These are phyloP conservation scores for Apophysomyces ossiformis DNA, from an alignment of 371 early-diverging fungal genomes.

Conservation along the genomic window DNA sequence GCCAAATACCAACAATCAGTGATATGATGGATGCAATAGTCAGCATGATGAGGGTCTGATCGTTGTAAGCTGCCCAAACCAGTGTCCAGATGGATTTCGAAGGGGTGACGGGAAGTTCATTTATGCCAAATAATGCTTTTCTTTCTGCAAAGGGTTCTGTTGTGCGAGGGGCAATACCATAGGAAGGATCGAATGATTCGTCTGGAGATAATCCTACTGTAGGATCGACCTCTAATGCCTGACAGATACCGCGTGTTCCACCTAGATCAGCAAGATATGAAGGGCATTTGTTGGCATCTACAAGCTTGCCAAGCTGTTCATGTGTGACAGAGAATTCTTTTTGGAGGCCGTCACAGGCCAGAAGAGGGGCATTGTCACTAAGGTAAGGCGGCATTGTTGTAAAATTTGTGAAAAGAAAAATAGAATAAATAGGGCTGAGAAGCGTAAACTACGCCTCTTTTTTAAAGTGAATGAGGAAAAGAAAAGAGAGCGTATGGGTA, in stretches of 20 bases:
- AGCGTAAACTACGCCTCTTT: not conserved
- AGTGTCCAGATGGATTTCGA: constrained; percentile 63
- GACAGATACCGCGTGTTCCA: constrained; percentile 57
- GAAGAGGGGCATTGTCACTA: not conserved
- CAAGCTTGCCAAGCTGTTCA: constrained; percentile 48
- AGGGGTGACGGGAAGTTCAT: constrained; percentile 64
- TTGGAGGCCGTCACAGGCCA: constrained; percentile 3
- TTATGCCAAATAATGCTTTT: constrained; percentile 56
- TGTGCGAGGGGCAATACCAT: constrained; percentile 17
- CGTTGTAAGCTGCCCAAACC: constrained; percentile 60
- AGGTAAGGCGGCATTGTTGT: not conserved
- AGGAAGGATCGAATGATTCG: constrained; percentile 46
- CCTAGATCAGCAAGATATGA: constrained; percentile 58
- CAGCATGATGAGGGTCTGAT: constrained; percentile 65
- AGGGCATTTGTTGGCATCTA: constrained; percentile 62
- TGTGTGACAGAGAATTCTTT: constrained; percentile 40
- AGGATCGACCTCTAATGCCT: constrained; percentile 65
- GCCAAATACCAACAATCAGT: constrained; percentile 81
- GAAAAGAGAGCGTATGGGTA: not conserved
- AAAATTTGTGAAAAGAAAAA: not conserved
- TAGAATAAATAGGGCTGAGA: not conserved
- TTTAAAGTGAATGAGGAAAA: not conserved
- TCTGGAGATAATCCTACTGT: constrained; percentile 62
- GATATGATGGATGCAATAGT: constrained; percentile 80
- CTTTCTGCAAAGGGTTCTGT: constrained; percentile 41